Base-by-base conservation (phyloP, 192 early-diverging fungal genomes). In the Chytriomyces hyalinus region DNA sequence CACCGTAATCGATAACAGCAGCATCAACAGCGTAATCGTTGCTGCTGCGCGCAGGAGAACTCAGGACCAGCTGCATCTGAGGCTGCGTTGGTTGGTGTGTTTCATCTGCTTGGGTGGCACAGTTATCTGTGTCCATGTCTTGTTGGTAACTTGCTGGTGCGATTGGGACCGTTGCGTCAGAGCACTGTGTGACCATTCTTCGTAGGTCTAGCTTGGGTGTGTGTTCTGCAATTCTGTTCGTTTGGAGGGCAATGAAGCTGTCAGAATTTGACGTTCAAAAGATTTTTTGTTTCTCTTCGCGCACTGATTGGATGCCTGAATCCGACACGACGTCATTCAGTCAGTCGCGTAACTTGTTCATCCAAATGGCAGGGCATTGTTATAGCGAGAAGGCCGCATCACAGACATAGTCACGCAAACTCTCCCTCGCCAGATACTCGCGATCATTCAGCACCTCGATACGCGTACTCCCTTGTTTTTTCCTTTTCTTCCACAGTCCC, bases 361-460 rank as follows among this genome's bases (percentile, higher is more conserved):
- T 57, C 11, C n/a, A 57, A 10, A n/a, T n/a, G n/a, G 11, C 10
- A 57, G 0, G 24, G 24, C 24, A 26, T 26, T 15, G 1, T 15
- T 57, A 57, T 57, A 57, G 10, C 10, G n/a, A 57, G 51, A 57
- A 57, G n/a, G 11, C n/a, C 10, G 11, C 10, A 57, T 0, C 51
- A 57, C 10, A 10, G n/a, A 82, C 68, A 87, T 0, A n/a, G 84
- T 84, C 53, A 85, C 46, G 61, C 85, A 88, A 10, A 81, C 26
- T 77, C 60, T 91, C 93, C 51, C 98, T 85, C 82, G 95, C 94
- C 64, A 99, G 81, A 76, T 98, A 98, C 70, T 99, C 98, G 61
- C 97, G 90, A 44, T 99, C 98, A 76, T 98, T 97, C 80, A 99
- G 80, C 24, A 90, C 91, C 80, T 97, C 98, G 46, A 99, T 96